Percentiles rank a stretch among this genome's conserved stretches.
These are phyloP conservation scores for Handroanthus guayacan DNA, from an alignment of 257 asterid genomes.

Conservation along the genomic window DNA sequence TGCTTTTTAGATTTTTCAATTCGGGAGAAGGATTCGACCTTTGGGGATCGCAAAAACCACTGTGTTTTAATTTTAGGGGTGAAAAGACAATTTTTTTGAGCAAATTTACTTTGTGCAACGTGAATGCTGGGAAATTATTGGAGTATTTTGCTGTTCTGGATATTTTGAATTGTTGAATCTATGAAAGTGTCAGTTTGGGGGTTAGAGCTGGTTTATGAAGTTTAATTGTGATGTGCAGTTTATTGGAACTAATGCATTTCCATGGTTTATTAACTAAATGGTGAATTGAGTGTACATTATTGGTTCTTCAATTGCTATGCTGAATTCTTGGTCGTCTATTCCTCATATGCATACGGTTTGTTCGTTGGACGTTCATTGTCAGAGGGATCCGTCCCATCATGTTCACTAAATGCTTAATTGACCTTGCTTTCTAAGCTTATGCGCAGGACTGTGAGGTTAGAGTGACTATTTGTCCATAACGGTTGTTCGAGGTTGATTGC, in stretches of 20 bases:
- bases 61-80: neutral
- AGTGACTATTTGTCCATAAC: neutral
- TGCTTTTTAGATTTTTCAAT: neutral
- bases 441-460: conserved; percentile 4
- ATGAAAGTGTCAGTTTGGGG: neutral
- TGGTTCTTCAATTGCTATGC: neutral
- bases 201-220: conserved; percentile 17
- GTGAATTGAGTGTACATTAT: neutral
- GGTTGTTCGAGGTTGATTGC: neutral
- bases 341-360: neutral
- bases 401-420: neutral
- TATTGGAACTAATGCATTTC: neutral
- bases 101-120: neutral
- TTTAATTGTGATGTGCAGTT: conserved; percentile 15
- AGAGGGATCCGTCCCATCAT: neutral
- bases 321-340: conserved; percentile 11
- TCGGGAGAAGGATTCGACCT: conserved; percentile 1
- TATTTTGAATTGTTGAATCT: neutral
- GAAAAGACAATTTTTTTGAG: neutral
- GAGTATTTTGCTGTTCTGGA: conserved; percentile 4
- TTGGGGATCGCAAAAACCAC: neutral
- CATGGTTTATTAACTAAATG: neutral
- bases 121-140: conserved; percentile 21
- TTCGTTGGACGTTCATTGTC: neutral
- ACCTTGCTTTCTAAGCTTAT: neutral